phyloP scores from a whole-genome alignment of 345 rosid species.

The Lumnitzera racemosa region DNA sequence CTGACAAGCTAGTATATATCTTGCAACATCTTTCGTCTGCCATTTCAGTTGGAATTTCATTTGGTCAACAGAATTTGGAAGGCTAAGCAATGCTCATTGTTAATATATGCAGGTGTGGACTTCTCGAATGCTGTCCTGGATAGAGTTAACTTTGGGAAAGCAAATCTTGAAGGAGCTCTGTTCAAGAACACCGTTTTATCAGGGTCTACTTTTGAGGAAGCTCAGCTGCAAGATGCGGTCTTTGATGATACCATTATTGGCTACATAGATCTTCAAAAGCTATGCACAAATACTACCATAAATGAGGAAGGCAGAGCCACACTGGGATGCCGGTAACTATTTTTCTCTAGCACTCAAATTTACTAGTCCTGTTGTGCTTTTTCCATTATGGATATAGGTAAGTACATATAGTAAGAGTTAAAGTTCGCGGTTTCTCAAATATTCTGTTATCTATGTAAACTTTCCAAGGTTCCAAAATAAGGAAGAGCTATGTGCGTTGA shows the following conservation, averaged over 20 bases:
- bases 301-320: slow-evolving; percentile 40
- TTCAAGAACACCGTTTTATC: slow-evolving; percentile 74
- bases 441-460: no score
- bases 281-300: slow-evolving; percentile 43
- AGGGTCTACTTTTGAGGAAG: slow-evolving; percentile 71
- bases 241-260: slow-evolving; percentile 71
- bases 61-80: no score
- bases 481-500: no score
- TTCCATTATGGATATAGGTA: not conserved
- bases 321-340: slow-evolving; percentile 50
- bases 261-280: slow-evolving; percentile 64
- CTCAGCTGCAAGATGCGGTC: slow-evolving; percentile 53
- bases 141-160: slow-evolving; percentile 71
- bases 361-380: not conserved
- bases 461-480: no score
- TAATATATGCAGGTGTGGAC: slow-evolving; percentile 48
- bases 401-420: not conserved
- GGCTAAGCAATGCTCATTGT: no score
- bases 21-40: no score
- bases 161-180: slow-evolving; percentile 69
- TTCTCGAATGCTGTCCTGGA: slow-evolving; percentile 87
- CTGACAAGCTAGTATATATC: no score
- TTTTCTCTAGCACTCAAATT: not conserved
- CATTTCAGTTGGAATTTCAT: no score
- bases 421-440: no score